phyloP scores from a whole-genome alignment of 495 filamentous ascomycete genomes.

The Talaromyces liani region DNA sequence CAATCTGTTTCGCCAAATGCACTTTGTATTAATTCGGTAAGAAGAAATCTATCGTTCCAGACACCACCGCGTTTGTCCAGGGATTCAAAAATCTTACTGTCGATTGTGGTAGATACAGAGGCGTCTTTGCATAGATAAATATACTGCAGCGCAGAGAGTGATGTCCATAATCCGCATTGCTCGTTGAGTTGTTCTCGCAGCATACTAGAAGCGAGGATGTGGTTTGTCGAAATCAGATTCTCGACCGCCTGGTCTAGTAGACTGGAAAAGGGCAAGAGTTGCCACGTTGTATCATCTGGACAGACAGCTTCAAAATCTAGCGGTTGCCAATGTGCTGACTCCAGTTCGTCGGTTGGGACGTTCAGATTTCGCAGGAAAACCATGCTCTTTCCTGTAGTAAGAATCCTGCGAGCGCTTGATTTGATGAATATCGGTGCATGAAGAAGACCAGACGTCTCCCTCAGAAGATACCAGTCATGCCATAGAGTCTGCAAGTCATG shows the following conservation, averaged over 20 bases:
- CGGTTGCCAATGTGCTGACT: slow-evolving; percentile 23
- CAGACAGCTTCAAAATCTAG: slow-evolving; percentile 53
- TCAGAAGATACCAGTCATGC: slow-evolving; percentile 66
- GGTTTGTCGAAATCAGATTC: slow-evolving; percentile 62
- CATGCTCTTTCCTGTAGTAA: slow-evolving; percentile 81
- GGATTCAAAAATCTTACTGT: slow-evolving; percentile 65
- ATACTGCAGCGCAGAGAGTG: slow-evolving; percentile 59
- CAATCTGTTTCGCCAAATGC: slow-evolving; percentile 46
- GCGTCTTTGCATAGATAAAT: slow-evolving; percentile 73
- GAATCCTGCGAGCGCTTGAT: slow-evolving; percentile 58
- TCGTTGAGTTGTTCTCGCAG: slow-evolving; percentile 60
- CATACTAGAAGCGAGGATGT: slow-evolving; percentile 56
- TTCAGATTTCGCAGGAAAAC: slow-evolving; percentile 66
- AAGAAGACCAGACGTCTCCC: slow-evolving; percentile 40
- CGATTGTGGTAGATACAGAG: slow-evolving; percentile 51
- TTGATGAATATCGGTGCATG: slow-evolving; percentile 70
- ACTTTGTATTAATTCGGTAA: slow-evolving; percentile 71
- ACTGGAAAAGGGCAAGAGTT: slow-evolving; percentile 66
- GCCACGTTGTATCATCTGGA: slow-evolving; percentile 14
- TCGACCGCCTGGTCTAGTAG: slow-evolving; percentile 64
- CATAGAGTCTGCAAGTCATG: slow-evolving; percentile 61
- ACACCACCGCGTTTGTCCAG: slow-evolving; percentile 56
- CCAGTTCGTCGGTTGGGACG: slow-evolving; percentile 13
- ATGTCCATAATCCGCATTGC: slow-evolving; percentile 57
- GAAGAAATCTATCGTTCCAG: slow-evolving; percentile 77